Percentiles rank a stretch among this genome's conserved stretches.
These are phyloP conservation scores for Ilyonectria robusta DNA, from an alignment of 2,329 filamentous ascomycete species.

Conservation along the genomic window DNA sequence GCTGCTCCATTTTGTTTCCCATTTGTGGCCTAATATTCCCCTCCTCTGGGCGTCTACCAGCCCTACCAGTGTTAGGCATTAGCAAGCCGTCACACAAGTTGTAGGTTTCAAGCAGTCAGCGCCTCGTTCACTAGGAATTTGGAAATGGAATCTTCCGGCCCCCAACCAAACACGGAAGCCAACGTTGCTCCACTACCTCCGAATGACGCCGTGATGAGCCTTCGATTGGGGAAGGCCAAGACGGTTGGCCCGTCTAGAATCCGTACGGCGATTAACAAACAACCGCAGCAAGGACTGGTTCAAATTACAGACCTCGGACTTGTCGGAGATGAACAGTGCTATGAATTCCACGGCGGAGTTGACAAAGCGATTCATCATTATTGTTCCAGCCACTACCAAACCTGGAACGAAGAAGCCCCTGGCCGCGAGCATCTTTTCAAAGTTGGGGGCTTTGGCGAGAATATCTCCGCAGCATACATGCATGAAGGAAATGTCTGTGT, in stretches of 20 bases:
- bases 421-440: slow-evolving; percentile 32
- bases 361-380: slow-evolving; percentile 41
- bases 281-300: slow-evolving; percentile 29
- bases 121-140: background rate
- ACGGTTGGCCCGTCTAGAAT: slow-evolving; percentile 34
- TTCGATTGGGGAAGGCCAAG: slow-evolving; percentile 36
- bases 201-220: slow-evolving; percentile 34
- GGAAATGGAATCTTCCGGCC: background rate
- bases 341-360: slow-evolving; percentile 32
- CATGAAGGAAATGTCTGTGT: slow-evolving; percentile 38
- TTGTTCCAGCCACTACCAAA: slow-evolving; percentile 32
- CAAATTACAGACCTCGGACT: slow-evolving; percentile 30
- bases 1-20: no score
- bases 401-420: slow-evolving; percentile 35
- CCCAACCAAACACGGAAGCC: background rate
- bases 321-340: slow-evolving; percentile 36
- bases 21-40: no score
- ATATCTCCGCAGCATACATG: slow-evolving; percentile 32
- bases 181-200: slow-evolving; percentile 1
- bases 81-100: no score
- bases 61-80: no score
- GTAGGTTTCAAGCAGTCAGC: background rate
- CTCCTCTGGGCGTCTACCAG: no score
- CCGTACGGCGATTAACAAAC: slow-evolving; percentile 39
- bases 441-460: slow-evolving; percentile 38